A percentile compares a stretch with the other conserved stretches of the same genome.
Conservation (phyloP, 208 protist genomes). For the Acanthamoeba divionensis region DNA sequence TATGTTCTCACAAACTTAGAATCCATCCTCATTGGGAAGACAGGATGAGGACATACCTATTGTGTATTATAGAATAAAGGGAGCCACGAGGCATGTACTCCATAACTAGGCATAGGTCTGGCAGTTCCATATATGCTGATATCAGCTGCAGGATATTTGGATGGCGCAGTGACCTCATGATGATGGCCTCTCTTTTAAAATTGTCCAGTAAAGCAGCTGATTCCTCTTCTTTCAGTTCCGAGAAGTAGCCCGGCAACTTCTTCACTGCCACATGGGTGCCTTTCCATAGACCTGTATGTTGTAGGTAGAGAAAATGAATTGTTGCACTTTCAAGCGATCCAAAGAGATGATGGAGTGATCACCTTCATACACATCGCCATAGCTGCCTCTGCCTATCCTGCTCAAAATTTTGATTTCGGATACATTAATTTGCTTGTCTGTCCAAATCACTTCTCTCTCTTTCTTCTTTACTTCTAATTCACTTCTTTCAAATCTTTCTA, state of each 20-base stretch:
- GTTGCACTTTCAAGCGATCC: not conserved
- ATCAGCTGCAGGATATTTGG: slow-evolving; percentile 38
- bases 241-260: slow-evolving; percentile 5
- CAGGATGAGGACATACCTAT: not conserved
- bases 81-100: slow-evolving; percentile 43
- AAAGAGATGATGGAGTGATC: not conserved
- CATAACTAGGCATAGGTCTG: slow-evolving; percentile 43
- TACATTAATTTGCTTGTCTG: slow-evolving; percentile 4
- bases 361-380: slow-evolving; percentile 26
- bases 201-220: slow-evolving; percentile 18
- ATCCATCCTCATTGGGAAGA: not conserved
- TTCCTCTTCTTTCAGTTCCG: not conserved
- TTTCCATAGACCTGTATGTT: slow-evolving; percentile 10
- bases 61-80: slow-evolving; percentile 32
- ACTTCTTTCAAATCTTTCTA: not conserved
- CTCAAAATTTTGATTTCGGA: slow-evolving; percentile 5
- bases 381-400: slow-evolving; percentile 35
- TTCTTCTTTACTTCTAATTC: not conserved
- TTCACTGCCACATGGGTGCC: slow-evolving; percentile 36
- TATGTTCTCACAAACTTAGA: not conserved
- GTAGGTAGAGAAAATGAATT: not conserved
- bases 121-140: not conserved
- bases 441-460: not conserved
- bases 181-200: not conserved
- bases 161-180: slow-evolving; percentile 42